These are phyloP conservation scores for Aspergillus alliaceus DNA, from an alignment of 2,329 filamentous ascomycete species.

Conservation along the genomic window DNA sequence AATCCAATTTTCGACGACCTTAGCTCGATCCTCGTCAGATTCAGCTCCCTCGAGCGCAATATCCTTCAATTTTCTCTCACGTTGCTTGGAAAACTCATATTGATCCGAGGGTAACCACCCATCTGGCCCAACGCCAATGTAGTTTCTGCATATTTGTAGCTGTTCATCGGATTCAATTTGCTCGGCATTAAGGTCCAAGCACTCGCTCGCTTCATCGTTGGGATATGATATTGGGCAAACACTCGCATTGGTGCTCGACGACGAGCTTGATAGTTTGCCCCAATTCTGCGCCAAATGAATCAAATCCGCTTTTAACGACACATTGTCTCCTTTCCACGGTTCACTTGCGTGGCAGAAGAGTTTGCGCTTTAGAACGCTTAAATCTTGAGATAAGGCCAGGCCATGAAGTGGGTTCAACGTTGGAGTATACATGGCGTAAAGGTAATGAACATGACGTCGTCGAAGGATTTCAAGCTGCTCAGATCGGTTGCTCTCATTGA, in stretches of 20 bases:
- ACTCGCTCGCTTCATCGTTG: neutral
- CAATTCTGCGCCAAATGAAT: slow-evolving; percentile 4
- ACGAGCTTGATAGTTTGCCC: neutral
- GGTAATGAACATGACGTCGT: slow-evolving; percentile 4
- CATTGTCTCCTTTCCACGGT: slow-evolving; percentile 27
- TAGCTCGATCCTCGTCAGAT: slow-evolving; percentile 11
- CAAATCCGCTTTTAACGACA: slow-evolving; percentile 19
- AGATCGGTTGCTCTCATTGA: neutral
- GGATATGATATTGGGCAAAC: neutral
- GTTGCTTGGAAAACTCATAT: slow-evolving; percentile 11
- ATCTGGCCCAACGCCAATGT: slow-evolving; percentile 12
- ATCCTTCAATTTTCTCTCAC: slow-evolving; percentile 11
- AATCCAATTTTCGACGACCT: slow-evolving; percentile 15
- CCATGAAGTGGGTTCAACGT: neutral
- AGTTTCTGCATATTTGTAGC: neutral
- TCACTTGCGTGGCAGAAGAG: slow-evolving; percentile 19
- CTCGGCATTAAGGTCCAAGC: neutral
- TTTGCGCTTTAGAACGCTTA: slow-evolving; percentile 12
- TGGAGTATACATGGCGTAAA: neutral
- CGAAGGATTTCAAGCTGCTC: neutral
- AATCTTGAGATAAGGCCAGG: slow-evolving; percentile 4
- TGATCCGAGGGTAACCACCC: slow-evolving; percentile 15
- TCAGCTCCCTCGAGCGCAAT: slow-evolving; percentile 15
- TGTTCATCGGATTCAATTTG: slow-evolving; percentile 1
- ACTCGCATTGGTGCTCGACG: neutral